Evolutionary conservation across 768 basidiomycete genomes (phyloP), one percentile per base, ranked within the genome.

Genomic region (Psilocybe cyanescens): DNA sequence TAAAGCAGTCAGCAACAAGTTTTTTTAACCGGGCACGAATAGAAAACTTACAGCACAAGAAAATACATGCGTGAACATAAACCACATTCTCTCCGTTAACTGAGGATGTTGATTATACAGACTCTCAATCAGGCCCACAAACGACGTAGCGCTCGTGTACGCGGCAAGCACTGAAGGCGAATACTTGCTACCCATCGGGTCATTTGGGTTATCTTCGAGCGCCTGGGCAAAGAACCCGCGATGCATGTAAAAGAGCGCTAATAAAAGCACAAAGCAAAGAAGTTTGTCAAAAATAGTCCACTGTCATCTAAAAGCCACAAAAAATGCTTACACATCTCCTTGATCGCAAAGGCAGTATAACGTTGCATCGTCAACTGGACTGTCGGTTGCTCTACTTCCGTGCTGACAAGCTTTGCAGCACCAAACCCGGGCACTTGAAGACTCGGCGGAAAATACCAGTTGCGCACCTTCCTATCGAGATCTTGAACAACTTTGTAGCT

Each of bases 151-250:
- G 62, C 87, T 86, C n/a, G 77, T 80, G 71, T 90, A 88, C 1
- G 87, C 88, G 1, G 88, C 86, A 52, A 91, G 72, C 4, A 90
- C 87, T 3, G 88, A 90, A 17, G 80, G 84, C 3, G 84, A 83
- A 67, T 85, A 91, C 69, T 84, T 88, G 77, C 86, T 87, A 3
- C 86, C 84, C 76, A 90, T 84, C 4, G 88, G 87, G 70, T 91
- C 88, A 6, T 71, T 74, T 0, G 86, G 83, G 58, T 72, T 81
- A 62, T 89, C 88, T 66, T 87, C 86, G 58, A 91, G 71, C 0
- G 88, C 88, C 59, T 85, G 84, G 1, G 87, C 88, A 68, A 91
- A 91, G 77, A 87, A 91, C 5, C 87, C 88, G 51, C 89, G 81
- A 72, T 91, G 88, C 80, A 91, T 86, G 65, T 90, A 90, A 67